A percentile compares a stretch with the other conserved stretches of the same genome.
Evolutionary conservation across 202 grass and related monocot species (phyloP).

Genomic region (Schoenoplectus triqueter): DNA sequence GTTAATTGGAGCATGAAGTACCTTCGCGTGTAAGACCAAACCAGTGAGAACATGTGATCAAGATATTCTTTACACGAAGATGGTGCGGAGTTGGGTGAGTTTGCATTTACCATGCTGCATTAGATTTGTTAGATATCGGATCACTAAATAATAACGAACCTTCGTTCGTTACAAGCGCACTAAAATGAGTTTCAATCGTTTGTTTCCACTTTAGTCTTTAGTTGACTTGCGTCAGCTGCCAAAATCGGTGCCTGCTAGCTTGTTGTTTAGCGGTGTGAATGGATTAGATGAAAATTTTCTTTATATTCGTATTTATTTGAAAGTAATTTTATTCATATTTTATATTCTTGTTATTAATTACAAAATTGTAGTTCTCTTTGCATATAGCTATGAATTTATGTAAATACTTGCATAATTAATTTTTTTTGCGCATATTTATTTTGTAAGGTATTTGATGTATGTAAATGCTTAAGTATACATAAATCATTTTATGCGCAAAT

Average conservation of each 20-base stretch:
- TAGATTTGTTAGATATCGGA: no score
- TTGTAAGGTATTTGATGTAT: no score
- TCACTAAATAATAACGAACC: no score
- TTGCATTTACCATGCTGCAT: slow-evolving; percentile 2
- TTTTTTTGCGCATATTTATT: no score
- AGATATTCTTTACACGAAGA: neutral
- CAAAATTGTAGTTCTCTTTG: no score
- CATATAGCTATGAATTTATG: no score
- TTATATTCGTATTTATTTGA: neutral
- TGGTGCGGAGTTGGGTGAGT: slow-evolving; percentile 26
- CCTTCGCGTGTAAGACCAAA: slow-evolving; percentile 37
- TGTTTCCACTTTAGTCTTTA: neutral
- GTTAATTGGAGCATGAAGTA: neutral
- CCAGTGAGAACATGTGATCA: slow-evolving; percentile 3
- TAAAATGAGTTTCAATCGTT: neutral
- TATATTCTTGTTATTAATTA: no score
- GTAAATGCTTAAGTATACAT: no score
- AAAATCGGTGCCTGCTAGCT: neutral
- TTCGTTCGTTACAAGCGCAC: neutral
- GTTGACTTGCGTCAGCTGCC: neutral
- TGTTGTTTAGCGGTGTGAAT: neutral
- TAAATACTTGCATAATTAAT: no score
- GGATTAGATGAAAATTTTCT: neutral
- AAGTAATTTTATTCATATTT: neutral
- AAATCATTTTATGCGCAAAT: no score